These are phyloP conservation scores for Purshia tridentata DNA, from an alignment of 306 rosid species.

Conservation along the genomic window DNA sequence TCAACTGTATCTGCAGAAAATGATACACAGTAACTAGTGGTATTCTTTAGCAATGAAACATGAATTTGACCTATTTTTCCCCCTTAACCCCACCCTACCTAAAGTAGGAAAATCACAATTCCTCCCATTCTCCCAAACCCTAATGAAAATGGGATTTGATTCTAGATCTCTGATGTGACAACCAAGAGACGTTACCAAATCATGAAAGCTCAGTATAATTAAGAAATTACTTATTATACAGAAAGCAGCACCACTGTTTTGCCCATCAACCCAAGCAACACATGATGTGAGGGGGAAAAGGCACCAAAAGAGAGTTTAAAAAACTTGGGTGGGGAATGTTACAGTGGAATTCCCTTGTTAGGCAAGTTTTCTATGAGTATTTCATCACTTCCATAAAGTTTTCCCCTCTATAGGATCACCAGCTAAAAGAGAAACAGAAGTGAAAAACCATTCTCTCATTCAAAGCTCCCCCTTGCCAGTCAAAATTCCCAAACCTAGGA, in stretches of 20 bases:
- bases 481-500: not conserved
- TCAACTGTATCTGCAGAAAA: conserved; percentile 60
- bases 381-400: conserved; percentile 1
- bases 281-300: not conserved
- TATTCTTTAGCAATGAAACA: conserved; percentile 7
- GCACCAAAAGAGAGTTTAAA: not conserved
- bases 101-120: not conserved
- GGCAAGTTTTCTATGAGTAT: not conserved
- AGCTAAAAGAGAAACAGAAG: not conserved
- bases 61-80: not conserved
- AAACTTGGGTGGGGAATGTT: not conserved
- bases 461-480: not conserved
- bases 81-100: not conserved
- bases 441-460: not conserved
- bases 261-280: not conserved
- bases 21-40: conserved; percentile 6
- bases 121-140: not conserved
- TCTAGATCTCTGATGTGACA: not conserved
- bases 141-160: not conserved
- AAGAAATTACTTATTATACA: not conserved
- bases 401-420: not conserved
- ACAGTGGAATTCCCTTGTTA: not conserved
- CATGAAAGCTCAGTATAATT: not conserved
- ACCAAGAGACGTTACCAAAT: conserved; percentile 5
- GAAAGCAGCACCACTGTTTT: not conserved